Evolutionary conservation across 495 filamentous ascomycete species (phyloP).

Genomic region (Tricharina praecox): DNA sequence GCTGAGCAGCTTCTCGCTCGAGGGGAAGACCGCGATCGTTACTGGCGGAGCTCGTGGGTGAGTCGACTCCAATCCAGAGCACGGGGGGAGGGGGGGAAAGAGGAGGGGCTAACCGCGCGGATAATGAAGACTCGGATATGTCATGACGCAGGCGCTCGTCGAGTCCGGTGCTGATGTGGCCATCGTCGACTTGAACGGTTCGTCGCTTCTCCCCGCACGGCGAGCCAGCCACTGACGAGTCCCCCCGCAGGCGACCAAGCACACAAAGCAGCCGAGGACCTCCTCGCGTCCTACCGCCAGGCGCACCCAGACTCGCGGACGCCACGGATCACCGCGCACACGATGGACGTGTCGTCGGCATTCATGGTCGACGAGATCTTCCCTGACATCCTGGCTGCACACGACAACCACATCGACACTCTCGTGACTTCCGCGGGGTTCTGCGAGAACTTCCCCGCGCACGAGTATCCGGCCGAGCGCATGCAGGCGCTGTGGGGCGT

Average conservation of each 20-base stretch:
- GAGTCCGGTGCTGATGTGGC: conserved; percentile 76
- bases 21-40: conserved; percentile 59
- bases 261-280: conserved; percentile 49
- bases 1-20: conserved; percentile 57
- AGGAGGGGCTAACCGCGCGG: neutral
- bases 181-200: conserved; percentile 77
- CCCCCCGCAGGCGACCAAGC: conserved; percentile 61
- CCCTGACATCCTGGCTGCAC: conserved; percentile 40
- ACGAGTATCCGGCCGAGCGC: conserved; percentile 71
- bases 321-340: conserved; percentile 77
- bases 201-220: neutral
- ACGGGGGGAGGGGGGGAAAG: neutral
- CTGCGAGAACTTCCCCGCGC: conserved; percentile 86
- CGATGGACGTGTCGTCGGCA: conserved; percentile 64
- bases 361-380: conserved; percentile 58
- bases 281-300: conserved; percentile 53
- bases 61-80: neutral
- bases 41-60: conserved; percentile 65
- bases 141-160: conserved; percentile 81
- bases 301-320: conserved; percentile 62
- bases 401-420: conserved; percentile 46
- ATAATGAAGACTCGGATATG: conserved; percentile 65
- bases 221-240: too few relatives aligned
- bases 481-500: conserved; percentile 86
- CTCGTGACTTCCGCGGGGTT: conserved; percentile 93